phyloP scores from a whole-genome alignment of 2,329 filamentous ascomycete genomes.

The Cadophora luteo-olivacea region DNA sequence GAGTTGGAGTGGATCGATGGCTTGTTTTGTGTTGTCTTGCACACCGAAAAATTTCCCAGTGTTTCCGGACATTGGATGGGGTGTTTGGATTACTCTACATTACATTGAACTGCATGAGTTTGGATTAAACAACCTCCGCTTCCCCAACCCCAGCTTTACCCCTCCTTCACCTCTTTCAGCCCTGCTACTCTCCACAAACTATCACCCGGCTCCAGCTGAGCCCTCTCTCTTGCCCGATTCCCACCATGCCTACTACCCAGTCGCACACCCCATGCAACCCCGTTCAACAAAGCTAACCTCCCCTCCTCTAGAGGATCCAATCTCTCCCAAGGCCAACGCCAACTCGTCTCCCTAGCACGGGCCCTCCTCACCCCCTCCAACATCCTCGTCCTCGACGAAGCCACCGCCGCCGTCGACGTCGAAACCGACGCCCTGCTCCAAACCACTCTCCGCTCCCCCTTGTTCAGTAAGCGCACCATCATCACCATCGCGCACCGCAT shows the following conservation, averaged over 20 bases:
- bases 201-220: not conserved
- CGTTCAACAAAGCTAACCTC: slow-evolving; percentile 18
- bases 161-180: slow-evolving; percentile 7
- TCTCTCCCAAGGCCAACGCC: slow-evolving; percentile 91
- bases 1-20: not conserved
- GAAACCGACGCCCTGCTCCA: slow-evolving; percentile 73
- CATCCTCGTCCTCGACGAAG: slow-evolving; percentile 96
- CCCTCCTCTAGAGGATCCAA: slow-evolving; percentile 73
- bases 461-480: slow-evolving; percentile 91
- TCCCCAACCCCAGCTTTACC: not conserved
- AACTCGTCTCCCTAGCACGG: slow-evolving; percentile 91
- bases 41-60: not conserved
- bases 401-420: slow-evolving; percentile 78
- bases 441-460: slow-evolving; percentile 64
- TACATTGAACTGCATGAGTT: not conserved
- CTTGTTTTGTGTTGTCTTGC: not conserved
- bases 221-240: not conserved
- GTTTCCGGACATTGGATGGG: slow-evolving; percentile 1
- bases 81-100: not conserved
- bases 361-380: slow-evolving; percentile 95
- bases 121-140: not conserved
- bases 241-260: not conserved
- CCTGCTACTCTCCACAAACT: not conserved
- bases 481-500: slow-evolving; percentile 98
- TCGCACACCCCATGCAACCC: not conserved